phyloP scores from a whole-genome alignment of 257 asterid species.

The Cinchona pubescens region DNA sequence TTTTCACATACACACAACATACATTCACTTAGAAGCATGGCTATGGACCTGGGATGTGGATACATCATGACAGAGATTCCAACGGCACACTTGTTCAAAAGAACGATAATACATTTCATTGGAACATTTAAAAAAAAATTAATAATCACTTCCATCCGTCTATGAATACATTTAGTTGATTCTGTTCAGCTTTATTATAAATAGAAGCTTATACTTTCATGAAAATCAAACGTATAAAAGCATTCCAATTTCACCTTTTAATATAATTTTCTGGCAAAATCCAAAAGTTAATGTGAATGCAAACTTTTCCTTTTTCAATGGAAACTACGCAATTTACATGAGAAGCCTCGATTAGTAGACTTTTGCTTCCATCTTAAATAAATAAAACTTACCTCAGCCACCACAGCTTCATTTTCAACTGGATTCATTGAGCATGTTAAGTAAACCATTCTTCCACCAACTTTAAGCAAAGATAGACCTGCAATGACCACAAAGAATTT shows the following conservation, averaged over 20 bases:
- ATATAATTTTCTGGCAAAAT: too few species aligned
- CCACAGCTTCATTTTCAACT: conserved; percentile 94
- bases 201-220: neutral
- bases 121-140: neutral
- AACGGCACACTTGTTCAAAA: neutral
- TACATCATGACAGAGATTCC: neutral
- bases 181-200: too few species aligned
- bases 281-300: neutral
- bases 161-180: too few species aligned
- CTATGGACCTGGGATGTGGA: neutral
- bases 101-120: neutral
- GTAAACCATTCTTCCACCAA: conserved; percentile 94
- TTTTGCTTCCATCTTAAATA: too few species aligned
- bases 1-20: neutral
- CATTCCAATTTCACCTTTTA: neutral
- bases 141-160: neutral
- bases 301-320: neutral
- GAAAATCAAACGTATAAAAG: neutral
- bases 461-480: conserved; percentile 92
- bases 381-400: conserved; percentile 94
- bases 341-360: too few species aligned
- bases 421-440: conserved; percentile 99
- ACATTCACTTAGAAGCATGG: neutral
- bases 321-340: neutral
- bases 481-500: conserved; percentile 31